Evolutionary conservation across 1,139 yeast genomes (phyloP).

Genomic region (Lodderomyces theae): DNA sequence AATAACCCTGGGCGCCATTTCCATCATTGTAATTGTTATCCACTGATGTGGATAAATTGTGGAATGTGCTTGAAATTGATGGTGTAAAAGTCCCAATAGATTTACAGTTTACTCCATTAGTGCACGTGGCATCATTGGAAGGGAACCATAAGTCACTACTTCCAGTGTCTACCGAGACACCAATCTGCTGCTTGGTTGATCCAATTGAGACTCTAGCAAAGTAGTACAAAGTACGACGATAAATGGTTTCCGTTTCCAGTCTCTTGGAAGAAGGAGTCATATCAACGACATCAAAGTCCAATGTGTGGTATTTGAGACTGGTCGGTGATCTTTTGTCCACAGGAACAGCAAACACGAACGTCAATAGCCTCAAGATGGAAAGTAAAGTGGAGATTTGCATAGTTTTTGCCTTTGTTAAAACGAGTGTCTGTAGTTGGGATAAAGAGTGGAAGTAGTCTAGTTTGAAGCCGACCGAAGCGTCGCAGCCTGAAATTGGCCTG

Average conservation of each 20-base stretch:
- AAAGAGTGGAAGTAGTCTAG: background rate
- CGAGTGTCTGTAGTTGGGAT: constrained; percentile 1
- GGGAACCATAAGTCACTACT: constrained; percentile 28
- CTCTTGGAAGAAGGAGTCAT: background rate
- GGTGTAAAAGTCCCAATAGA: constrained; percentile 7
- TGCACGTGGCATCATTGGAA: constrained; percentile 9
- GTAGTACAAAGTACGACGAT: constrained; percentile 2
- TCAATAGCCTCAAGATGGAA: background rate
- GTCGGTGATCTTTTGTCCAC: constrained; percentile 2
- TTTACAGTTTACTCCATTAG: constrained; percentile 3
- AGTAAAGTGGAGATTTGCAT: background rate
- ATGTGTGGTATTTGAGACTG: constrained; percentile 3
- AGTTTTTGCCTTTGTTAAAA: background rate
- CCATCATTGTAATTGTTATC: constrained; percentile 13
- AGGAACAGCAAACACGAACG: constrained; percentile 2
- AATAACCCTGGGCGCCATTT: constrained; percentile 43
- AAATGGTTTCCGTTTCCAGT: background rate
- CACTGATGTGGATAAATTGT: constrained; percentile 10
- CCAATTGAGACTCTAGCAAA: constrained; percentile 18
- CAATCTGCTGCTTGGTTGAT: constrained; percentile 18
- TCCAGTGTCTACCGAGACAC: constrained; percentile 28
- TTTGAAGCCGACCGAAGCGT: no score
- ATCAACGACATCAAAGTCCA: constrained; percentile 5
- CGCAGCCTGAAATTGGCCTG: no score
- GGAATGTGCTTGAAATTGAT: constrained; percentile 13